These are phyloP conservation scores for Aspergillus neoniger DNA, from an alignment of 2,329 filamentous ascomycete species.

Conservation along the genomic window DNA sequence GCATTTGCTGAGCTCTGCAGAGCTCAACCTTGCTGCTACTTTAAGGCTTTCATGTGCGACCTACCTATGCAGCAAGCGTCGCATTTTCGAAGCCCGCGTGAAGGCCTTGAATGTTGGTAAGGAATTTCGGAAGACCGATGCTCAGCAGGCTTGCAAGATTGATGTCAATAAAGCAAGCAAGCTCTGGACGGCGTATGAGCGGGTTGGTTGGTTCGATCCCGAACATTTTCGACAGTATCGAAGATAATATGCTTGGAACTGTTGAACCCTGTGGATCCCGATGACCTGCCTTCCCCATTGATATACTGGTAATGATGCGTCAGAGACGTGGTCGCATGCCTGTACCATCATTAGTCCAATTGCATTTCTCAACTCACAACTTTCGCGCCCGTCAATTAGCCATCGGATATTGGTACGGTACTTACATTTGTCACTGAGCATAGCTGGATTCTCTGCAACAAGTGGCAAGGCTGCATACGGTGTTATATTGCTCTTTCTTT, in stretches of 20 bases:
- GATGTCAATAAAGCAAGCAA: constrained; percentile 97
- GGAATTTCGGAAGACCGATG: constrained; percentile 92
- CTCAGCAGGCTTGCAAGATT: constrained; percentile 95
- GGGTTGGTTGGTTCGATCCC: constrained; percentile 76
- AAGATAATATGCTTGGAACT: constrained; percentile 25
- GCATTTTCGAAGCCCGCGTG: constrained; percentile 79
- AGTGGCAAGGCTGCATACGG: background rate
- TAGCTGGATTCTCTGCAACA: constrained; percentile 14
- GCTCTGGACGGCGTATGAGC: constrained; percentile 85
- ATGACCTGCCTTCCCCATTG: background rate
- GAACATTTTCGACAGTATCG: constrained; percentile 51
- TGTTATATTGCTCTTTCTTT: background rate
- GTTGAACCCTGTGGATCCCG: background rate
- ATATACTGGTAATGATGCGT: constrained; percentile 4
- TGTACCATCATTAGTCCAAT: background rate
- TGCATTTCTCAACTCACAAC: background rate
- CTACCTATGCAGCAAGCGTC: constrained; percentile 89
- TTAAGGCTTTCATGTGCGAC: constrained; percentile 82
- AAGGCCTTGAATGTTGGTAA: constrained; percentile 68
- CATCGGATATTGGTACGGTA: background rate
- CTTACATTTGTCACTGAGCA: constrained; percentile 4
- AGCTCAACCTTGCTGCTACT: constrained; percentile 73
- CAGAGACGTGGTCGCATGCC: constrained; percentile 12
- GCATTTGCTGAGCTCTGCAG: constrained; percentile 73
- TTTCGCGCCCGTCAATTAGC: background rate